These are phyloP conservation scores for Mycena latifolia DNA, from an alignment of 768 basidiomycete species.

Conservation along the genomic window DNA sequence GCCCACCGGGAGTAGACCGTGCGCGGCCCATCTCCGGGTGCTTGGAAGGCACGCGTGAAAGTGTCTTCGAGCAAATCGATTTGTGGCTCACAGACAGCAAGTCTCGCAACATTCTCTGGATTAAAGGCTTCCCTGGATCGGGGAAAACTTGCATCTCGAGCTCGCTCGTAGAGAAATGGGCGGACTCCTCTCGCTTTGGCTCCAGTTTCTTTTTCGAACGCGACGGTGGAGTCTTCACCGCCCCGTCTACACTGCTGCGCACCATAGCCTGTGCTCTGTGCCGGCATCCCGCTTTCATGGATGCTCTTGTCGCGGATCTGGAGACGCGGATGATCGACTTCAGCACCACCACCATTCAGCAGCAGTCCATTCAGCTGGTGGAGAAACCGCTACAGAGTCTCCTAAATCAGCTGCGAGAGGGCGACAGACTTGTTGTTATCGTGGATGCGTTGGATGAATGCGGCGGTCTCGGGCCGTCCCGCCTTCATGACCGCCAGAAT, in stretches of 20 bases:
- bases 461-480: constrained; percentile 15
- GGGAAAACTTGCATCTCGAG: constrained; percentile 43
- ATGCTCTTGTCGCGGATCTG: constrained; percentile 12
- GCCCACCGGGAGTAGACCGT: constrained; percentile 18
- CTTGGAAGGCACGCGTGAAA: constrained; percentile 35
- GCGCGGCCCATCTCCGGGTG: constrained; percentile 19
- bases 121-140: constrained; percentile 40
- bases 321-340: constrained; percentile 10
- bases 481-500: constrained; percentile 8
- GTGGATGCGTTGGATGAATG: constrained; percentile 33
- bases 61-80: constrained; percentile 33
- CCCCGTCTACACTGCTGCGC: constrained; percentile 29
- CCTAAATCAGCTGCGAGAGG: background rate
- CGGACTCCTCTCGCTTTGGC: constrained; percentile 2
- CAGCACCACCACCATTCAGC: constrained; percentile 13
- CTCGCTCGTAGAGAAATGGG: constrained; percentile 27
- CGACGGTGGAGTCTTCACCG: constrained; percentile 15
- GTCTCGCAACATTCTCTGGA: constrained; percentile 44
- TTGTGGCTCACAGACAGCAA: constrained; percentile 51
- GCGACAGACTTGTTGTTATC: constrained; percentile 9
- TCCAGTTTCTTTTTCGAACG: constrained; percentile 33
- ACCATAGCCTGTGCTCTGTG: constrained; percentile 14
- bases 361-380: constrained; percentile 19
- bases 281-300: background rate
- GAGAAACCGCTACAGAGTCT: constrained; percentile 16